Percentiles rank a stretch among this genome's conserved stretches.
Evolutionary conservation across 1,284 basidiomycete genomes (phyloP).

Genomic region (Trichosporon sp.): DNA sequence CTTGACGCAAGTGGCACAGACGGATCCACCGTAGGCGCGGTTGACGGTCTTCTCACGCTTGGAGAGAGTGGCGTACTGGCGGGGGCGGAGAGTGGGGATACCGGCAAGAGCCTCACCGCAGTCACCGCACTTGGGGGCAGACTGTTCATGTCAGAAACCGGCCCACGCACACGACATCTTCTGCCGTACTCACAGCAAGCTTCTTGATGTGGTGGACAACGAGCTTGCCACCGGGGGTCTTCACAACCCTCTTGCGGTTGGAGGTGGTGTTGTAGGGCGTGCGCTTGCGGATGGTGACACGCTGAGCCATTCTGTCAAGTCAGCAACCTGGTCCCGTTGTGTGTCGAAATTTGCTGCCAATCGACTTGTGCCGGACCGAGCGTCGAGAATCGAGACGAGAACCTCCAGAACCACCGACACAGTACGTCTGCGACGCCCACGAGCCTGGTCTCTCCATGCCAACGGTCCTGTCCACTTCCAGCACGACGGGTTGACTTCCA

Average conservation of each 20-base stretch:
- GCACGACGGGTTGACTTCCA: neutral
- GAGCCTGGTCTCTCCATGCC: neutral
- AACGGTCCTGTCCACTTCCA: neutral
- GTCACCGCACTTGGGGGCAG: conserved; percentile 93
- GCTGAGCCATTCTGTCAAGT: conserved; percentile 77
- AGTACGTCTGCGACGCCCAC: neutral
- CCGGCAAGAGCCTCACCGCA: conserved; percentile 86
- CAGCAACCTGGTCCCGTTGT: conserved; percentile 5
- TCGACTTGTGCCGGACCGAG: neutral
- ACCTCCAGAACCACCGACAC: neutral
- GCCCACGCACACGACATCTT: neutral
- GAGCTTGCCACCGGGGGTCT: conserved; percentile 69
- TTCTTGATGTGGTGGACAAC: conserved; percentile 54
- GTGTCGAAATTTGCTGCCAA: conserved; percentile 5
- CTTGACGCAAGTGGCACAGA: conserved; percentile 88
- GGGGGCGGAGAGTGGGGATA: conserved; percentile 87
- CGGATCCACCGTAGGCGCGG: conserved; percentile 90
- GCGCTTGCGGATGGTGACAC: conserved; percentile 98
- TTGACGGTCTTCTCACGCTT: conserved; percentile 93
- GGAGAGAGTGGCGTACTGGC: conserved; percentile 86
- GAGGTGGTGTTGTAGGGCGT: conserved; percentile 98
- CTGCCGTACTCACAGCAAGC: conserved; percentile 46
- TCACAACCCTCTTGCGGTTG: conserved; percentile 89
- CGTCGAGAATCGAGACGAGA: neutral
- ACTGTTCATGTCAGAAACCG: conserved; percentile 27